Base-by-base conservation (phyloP, 306 rosid genomes). In the Sechiopsis laciniata region DNA sequence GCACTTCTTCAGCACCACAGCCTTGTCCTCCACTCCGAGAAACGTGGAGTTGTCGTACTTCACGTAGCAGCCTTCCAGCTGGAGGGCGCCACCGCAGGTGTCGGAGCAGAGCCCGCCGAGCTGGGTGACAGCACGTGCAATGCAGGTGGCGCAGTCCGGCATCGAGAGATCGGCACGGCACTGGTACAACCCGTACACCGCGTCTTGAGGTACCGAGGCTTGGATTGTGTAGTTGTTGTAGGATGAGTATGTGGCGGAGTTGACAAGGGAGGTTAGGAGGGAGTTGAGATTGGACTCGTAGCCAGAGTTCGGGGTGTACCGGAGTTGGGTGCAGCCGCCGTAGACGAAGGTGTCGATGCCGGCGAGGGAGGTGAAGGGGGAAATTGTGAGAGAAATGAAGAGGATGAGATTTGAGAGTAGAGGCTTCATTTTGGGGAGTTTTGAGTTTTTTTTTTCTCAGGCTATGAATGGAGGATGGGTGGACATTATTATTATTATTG, bases 81-180 rank as follows among this genome's bases (percentile, higher is more conserved):
- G 98, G 14, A 90, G 76, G 15, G 87, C 96, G 1, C 87, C 97
- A 0, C 98, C 96, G 26, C 92, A 83, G 0, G 86, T 40, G 10
- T 57, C 75, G 1, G 84, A 54, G 72, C 98, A 90, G 35, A 93
- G 51, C 1, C 13, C 69, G 0, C 91, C 87, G 3, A 85, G 80
- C 0, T 86, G 88, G 1, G 84, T 48, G 60, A 87, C 82, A 0
- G 98, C 83, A 2, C 85, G 87, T 0, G 87, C 73, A 0, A 94
- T 76, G 76, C 97, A 90, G 1, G 89, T 24, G 78, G 97, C 85
- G 78, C 97, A 94, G 80, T 87, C 97, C 0, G 89, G 92, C 98
- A 89, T 89, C 58, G 92, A 73, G 52, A 94, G 91, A 82, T 94
- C 98, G 4, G 87, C 98, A 0, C 97, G 97, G 82, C 98, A 94